A percentile compares a stretch with the other conserved stretches of the same genome.
Conservation (phyloP, 768 basidiomycete species). For the Termitomyces sp. region DNA sequence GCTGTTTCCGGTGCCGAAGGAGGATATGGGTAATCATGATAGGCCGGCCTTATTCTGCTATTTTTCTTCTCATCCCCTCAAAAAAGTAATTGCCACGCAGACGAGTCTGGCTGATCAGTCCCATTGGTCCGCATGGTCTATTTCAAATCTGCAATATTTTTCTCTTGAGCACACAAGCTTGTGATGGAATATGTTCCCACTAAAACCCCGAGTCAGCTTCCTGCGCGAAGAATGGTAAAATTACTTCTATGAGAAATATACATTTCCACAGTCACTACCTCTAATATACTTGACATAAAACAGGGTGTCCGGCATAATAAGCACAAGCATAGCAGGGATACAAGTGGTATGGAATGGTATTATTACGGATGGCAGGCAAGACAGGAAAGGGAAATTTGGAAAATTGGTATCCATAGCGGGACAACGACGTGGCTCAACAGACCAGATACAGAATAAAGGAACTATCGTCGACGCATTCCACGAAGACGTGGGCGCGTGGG, state of each 20-base stretch:
- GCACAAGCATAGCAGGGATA: neutral
- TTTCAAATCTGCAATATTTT: neutral
- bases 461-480: constrained; percentile 36
- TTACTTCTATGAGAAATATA: neutral
- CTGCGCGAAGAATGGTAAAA: neutral
- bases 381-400: neutral
- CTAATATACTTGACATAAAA: neutral
- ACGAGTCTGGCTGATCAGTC: neutral
- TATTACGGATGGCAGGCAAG: neutral
- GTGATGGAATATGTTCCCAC: neutral
- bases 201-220: neutral
- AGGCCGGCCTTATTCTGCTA: neutral
- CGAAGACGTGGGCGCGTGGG: constrained; percentile 58
- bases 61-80: neutral
- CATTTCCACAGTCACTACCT: constrained; percentile 2
- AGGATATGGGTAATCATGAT: neutral
- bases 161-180: neutral
- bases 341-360: neutral
- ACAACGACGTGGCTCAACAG: neutral
- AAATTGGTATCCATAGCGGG: neutral
- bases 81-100: neutral
- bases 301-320: neutral
- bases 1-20: neutral
- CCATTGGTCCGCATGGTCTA: neutral
- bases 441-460: neutral